A percentile compares a stretch with the other conserved stretches of the same genome.
Evolutionary conservation across 2,329 filamentous ascomycete species (phyloP).

Genomic region (Teratosphaeria gauchensis): DNA sequence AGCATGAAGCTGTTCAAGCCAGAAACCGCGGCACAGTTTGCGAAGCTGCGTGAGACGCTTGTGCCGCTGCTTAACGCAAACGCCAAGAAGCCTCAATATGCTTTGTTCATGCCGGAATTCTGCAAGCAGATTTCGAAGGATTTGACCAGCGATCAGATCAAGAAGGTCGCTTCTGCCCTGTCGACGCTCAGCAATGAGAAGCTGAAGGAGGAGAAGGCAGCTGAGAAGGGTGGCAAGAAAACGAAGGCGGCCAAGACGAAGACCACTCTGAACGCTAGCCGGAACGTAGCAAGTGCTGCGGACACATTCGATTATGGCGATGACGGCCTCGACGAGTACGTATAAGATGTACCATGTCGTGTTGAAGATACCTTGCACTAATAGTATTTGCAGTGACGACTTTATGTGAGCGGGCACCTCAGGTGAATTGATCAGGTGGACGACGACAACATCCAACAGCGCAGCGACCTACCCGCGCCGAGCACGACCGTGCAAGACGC

Average conservation of each 20-base stretch:
- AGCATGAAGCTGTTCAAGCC: slow-evolving; percentile 81
- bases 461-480: not conserved
- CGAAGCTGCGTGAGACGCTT: slow-evolving; percentile 66
- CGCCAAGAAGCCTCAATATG: slow-evolving; percentile 81
- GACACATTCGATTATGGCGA: slow-evolving; percentile 76
- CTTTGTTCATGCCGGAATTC: slow-evolving; percentile 84
- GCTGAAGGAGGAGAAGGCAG: slow-evolving; percentile 94
- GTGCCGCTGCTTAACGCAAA: slow-evolving; percentile 65
- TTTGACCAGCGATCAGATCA: slow-evolving; percentile 84
- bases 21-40: slow-evolving; percentile 75
- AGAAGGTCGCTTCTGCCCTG: slow-evolving; percentile 81
- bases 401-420: slow-evolving; percentile 52
- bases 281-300: slow-evolving; percentile 45
- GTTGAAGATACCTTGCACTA: not conserved
- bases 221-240: slow-evolving; percentile 94
- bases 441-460: not conserved
- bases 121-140: slow-evolving; percentile 79
- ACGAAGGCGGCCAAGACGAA: slow-evolving; percentile 94
- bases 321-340: slow-evolving; percentile 73
- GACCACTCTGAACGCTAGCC: slow-evolving; percentile 61
- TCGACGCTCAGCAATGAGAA: slow-evolving; percentile 95
- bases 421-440: not conserved
- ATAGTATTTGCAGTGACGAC: slow-evolving; percentile 45
- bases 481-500: not conserved
- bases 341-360: slow-evolving; percentile 19